Percentiles rank a stretch among this genome's conserved stretches.
These are phyloP conservation scores for Trichoderma endophyticum DNA, from an alignment of 2,329 filamentous ascomycete genomes.

Conservation along the genomic window DNA sequence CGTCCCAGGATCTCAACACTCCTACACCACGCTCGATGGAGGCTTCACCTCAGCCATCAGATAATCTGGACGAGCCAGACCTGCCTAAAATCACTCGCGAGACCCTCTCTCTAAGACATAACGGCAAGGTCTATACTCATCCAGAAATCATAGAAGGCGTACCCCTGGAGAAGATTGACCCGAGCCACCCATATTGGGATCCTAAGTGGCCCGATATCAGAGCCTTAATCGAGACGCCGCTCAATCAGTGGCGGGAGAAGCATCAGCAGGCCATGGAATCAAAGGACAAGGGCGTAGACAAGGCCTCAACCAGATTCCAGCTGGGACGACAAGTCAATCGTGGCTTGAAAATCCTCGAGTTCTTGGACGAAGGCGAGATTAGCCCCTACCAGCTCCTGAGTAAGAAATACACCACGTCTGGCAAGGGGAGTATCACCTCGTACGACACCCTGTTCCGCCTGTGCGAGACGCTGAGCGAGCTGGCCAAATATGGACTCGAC, in stretches of 20 bases:
- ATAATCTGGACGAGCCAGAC: constrained; percentile 21
- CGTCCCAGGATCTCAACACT: constrained; percentile 30
- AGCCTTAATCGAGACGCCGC: constrained; percentile 40
- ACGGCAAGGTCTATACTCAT: constrained; percentile 48
- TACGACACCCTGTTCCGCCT: constrained; percentile 58
- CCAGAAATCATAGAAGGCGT: constrained; percentile 53
- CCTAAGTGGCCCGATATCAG: constrained; percentile 48
- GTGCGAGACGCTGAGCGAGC: constrained; percentile 51
- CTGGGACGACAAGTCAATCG: constrained; percentile 56
- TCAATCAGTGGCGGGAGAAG: constrained; percentile 49
- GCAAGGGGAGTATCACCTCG: constrained; percentile 42
- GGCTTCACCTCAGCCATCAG: constrained; percentile 27
- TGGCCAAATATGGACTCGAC: constrained; percentile 52
- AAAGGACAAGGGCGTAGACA: constrained; percentile 32
- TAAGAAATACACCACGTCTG: constrained; percentile 47
- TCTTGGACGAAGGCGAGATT: constrained; percentile 48
- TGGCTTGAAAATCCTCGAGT: constrained; percentile 51
- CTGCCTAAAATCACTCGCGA: constrained; percentile 40
- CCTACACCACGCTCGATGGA: constrained; percentile 29
- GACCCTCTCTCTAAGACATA: constrained; percentile 45
- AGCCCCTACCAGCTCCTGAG: constrained; percentile 56
- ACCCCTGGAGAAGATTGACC: constrained; percentile 50
- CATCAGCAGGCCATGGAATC: constrained; percentile 37
- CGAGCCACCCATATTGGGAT: constrained; percentile 55
- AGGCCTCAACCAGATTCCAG: constrained; percentile 47